These are phyloP conservation scores for Paecilomyces formosus DNA, from an alignment of 2,329 filamentous ascomycete genomes.

Conservation along the genomic window DNA sequence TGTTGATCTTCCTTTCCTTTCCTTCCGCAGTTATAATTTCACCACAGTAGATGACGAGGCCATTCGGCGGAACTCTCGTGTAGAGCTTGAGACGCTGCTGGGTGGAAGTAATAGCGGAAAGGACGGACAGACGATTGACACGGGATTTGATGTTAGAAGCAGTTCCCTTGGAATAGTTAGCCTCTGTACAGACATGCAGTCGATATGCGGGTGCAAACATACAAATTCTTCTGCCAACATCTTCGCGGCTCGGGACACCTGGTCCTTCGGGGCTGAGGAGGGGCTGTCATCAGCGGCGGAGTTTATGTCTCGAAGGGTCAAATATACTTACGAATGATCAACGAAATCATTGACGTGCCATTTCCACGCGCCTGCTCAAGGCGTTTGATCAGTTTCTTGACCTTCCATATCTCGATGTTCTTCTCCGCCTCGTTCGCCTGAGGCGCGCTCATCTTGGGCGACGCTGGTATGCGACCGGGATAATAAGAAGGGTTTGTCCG, in stretches of 20 bases:
- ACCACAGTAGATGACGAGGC: constrained; percentile 97
- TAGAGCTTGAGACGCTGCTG: constrained; percentile 99
- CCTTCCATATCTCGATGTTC: constrained; percentile 85
- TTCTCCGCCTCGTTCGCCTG: constrained; percentile 89
- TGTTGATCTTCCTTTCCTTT: constrained; percentile 99
- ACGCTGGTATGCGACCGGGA: constrained; percentile 5
- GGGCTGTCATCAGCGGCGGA: constrained; percentile 12
- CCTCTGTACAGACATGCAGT: not conserved
- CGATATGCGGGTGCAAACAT: constrained; percentile 30
- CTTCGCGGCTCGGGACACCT: constrained; percentile 91
- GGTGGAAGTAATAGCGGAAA: constrained; percentile 97
- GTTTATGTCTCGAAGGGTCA: constrained; percentile 5
- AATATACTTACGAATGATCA: constrained; percentile 78
- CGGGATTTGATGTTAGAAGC: constrained; percentile 99
- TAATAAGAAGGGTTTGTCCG: constrained; percentile 1
- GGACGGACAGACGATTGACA: constrained; percentile 94
- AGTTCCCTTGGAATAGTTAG: constrained; percentile 59
- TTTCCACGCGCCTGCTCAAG: constrained; percentile 96
- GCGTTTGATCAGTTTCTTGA: constrained; percentile 99
- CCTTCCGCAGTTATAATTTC: constrained; percentile 99
- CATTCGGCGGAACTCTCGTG: constrained; percentile 97
- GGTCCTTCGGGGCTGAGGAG: constrained; percentile 81
- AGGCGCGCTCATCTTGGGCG: constrained; percentile 72
- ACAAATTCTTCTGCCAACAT: constrained; percentile 99
- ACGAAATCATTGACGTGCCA: constrained; percentile 98